Evolutionary conservation across 345 rosid genomes (phyloP).

Genomic region (Alliaria petiolata): DNA sequence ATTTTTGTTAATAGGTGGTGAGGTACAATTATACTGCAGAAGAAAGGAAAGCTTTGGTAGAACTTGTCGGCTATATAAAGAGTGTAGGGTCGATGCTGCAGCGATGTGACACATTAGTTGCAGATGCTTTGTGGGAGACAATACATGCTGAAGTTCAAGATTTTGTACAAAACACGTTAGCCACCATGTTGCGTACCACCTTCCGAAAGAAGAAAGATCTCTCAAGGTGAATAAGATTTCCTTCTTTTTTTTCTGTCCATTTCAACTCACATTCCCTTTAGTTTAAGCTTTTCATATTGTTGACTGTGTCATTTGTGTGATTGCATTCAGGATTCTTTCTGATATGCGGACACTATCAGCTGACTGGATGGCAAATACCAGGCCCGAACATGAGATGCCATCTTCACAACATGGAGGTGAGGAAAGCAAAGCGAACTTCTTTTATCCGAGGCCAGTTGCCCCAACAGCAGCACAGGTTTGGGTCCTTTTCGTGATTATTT

Average conservation of each 20-base stretch:
- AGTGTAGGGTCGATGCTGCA: slow-evolving; percentile 92
- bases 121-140: slow-evolving; percentile 99
- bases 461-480: slow-evolving; percentile 96
- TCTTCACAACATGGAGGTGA: slow-evolving; percentile 72
- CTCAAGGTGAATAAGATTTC: slow-evolving; percentile 51
- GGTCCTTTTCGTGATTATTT: neutral
- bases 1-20: slow-evolving; percentile 59
- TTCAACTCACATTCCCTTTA: neutral
- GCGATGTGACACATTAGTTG: slow-evolving; percentile 82
- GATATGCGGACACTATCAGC: slow-evolving; percentile 99
- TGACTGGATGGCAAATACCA: slow-evolving; percentile 99
- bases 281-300: neutral
- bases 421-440: slow-evolving; percentile 70
- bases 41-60: slow-evolving; percentile 90
- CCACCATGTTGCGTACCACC: slow-evolving; percentile 90
- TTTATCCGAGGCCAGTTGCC: slow-evolving; percentile 96
- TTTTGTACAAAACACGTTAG: slow-evolving; percentile 95
- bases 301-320: slow-evolving; percentile 4
- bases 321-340: slow-evolving; percentile 81
- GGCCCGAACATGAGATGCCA: slow-evolving; percentile 73
- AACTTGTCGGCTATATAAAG: slow-evolving; percentile 93
- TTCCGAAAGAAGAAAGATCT: slow-evolving; percentile 95
- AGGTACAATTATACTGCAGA: slow-evolving; percentile 86
- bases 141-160: slow-evolving; percentile 99
- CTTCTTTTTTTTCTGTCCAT: neutral